These are phyloP conservation scores for Jatropha curcas DNA, from an alignment of 345 rosid species.

Conservation along the genomic window DNA sequence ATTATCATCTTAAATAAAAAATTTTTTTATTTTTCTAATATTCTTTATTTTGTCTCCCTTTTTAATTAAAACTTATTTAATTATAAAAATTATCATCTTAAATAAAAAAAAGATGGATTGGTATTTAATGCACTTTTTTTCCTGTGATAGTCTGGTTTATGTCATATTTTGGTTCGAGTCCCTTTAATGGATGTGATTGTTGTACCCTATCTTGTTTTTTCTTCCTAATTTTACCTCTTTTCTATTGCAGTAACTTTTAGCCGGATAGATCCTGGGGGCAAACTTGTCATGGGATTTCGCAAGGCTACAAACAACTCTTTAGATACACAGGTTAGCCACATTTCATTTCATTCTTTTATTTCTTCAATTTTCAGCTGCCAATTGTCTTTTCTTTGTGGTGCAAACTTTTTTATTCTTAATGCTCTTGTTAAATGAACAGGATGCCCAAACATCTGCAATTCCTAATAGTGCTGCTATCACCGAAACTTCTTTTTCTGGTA, in stretches of 20 bases:
- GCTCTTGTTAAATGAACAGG: slow-evolving; percentile 40
- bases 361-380: background rate
- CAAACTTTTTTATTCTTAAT: slow-evolving; percentile 7
- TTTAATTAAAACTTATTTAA: too few relatives aligned
- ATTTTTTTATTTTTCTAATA: too few relatives aligned
- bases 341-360: slow-evolving; percentile 2
- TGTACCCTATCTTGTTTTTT: background rate
- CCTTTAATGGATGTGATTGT: background rate
- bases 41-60: too few relatives aligned
- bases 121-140: too few relatives aligned
- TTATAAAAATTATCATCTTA: too few relatives aligned
- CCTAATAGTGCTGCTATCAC: slow-evolving; percentile 41
- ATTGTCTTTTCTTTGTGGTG: background rate
- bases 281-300: slow-evolving; percentile 78
- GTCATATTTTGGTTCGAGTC: background rate
- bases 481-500: slow-evolving; percentile 57
- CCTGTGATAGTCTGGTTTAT: background rate
- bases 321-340: slow-evolving; percentile 54
- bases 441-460: slow-evolving; percentile 35
- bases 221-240: slow-evolving; percentile 8
- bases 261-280: slow-evolving; percentile 78
- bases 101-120: too few relatives aligned
- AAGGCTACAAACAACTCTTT: slow-evolving; percentile 52
- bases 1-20: too few relatives aligned
- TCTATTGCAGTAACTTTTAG: slow-evolving; percentile 69